A percentile compares a stretch with the other conserved stretches of the same genome.
These are phyloP conservation scores for Rubroboletus satanas DNA, from an alignment of 768 basidiomycete species.

Conservation along the genomic window DNA sequence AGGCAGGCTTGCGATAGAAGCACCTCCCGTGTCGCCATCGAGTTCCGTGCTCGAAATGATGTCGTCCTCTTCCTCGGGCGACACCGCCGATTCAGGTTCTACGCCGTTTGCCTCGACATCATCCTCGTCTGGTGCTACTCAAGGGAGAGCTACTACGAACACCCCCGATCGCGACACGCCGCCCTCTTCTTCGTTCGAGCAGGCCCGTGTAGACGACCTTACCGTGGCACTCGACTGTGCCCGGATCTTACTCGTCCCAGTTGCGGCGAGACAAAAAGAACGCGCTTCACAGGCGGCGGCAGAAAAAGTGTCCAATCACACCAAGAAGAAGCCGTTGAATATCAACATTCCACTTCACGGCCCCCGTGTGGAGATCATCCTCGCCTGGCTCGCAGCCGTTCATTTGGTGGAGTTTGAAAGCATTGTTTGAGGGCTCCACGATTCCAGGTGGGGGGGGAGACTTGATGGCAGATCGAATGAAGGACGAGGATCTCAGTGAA, in stretches of 20 bases:
- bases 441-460: background rate
- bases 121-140: constrained; percentile 19
- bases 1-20: constrained; percentile 42
- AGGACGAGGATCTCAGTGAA: constrained; percentile 11
- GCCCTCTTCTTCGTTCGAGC: constrained; percentile 1
- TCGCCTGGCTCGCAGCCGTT: constrained; percentile 83
- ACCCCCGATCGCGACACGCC: constrained; percentile 22
- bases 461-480: background rate
- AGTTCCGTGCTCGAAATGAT: constrained; percentile 21
- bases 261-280: constrained; percentile 58
- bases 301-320: constrained; percentile 39
- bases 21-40: constrained; percentile 26
- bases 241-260: constrained; percentile 71
- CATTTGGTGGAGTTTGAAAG: constrained; percentile 70
- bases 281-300: constrained; percentile 49
- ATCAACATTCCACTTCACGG: constrained; percentile 85
- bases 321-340: constrained; percentile 55
- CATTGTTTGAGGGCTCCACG: constrained; percentile 16
- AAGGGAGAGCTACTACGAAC: constrained; percentile 13
- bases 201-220: constrained; percentile 41
- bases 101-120: constrained; percentile 22
- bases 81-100: constrained; percentile 14
- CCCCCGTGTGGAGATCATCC: constrained; percentile 77
- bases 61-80: constrained; percentile 23
- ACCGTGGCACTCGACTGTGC: constrained; percentile 59